Evolutionary conservation across 1,139 yeast species (phyloP).

Genomic region (Blastobotrys proliferans): DNA sequence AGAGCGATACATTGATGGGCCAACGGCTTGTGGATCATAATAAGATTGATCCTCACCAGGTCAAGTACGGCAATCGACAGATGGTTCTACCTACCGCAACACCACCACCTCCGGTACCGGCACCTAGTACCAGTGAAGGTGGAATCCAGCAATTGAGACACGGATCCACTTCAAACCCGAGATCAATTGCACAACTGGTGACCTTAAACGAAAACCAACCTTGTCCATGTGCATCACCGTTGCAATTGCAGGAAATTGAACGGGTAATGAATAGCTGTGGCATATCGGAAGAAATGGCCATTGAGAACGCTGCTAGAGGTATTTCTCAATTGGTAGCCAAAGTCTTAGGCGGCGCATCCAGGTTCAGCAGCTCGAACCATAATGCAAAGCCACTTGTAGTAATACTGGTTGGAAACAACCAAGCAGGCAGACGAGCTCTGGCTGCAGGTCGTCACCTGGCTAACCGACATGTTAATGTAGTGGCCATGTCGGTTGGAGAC

Average conservation of each 20-base stretch:
- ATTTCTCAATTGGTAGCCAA: conserved; percentile 56
- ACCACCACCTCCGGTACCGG: not conserved
- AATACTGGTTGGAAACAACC: conserved; percentile 65
- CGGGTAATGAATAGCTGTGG: conserved; percentile 51
- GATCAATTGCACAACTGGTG: conserved; percentile 3
- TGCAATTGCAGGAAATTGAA: conserved; percentile 79
- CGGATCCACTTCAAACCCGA: conserved; percentile 5
- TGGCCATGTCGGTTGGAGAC: conserved; percentile 48
- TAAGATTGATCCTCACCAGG: conserved; percentile 32
- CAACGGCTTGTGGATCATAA: conserved; percentile 75
- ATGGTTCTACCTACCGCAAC: conserved; percentile 49
- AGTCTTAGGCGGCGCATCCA: conserved; percentile 63
- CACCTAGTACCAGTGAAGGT: not conserved
- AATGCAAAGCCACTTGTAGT: conserved; percentile 78
- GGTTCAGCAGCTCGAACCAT: conserved; percentile 59
- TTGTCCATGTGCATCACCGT: conserved; percentile 67
- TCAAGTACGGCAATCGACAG: conserved; percentile 63
- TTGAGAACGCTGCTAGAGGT: conserved; percentile 74
- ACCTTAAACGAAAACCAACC: conserved; percentile 17
- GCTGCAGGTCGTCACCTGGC: conserved; percentile 78
- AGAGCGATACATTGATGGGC: conserved; percentile 57
- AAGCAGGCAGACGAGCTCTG: conserved; percentile 71
- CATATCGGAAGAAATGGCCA: conserved; percentile 44
- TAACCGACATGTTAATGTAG: conserved; percentile 68
- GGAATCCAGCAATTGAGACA: conserved; percentile 9